These are phyloP conservation scores for Fusarium xyrophilum DNA, from an alignment of 2,329 filamentous ascomycete genomes.

Conservation along the genomic window DNA sequence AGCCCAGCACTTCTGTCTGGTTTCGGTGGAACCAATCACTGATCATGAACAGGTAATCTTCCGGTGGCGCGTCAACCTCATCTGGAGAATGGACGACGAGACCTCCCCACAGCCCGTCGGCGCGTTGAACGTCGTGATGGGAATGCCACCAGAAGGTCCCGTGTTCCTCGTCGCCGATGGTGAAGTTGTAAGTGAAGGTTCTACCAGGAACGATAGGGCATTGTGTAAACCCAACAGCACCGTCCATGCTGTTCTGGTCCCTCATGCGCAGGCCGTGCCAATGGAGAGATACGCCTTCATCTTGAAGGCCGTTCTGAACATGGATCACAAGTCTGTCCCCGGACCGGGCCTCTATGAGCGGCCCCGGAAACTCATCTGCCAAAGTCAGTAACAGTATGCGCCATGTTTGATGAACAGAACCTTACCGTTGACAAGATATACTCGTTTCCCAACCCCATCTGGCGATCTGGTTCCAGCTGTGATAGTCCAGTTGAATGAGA, in stretches of 20 bases:
- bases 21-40: constrained; percentile 2
- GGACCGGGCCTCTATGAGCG: not conserved
- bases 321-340: not conserved
- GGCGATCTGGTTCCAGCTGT: not conserved
- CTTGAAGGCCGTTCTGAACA: not conserved
- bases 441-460: not conserved
- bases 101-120: constrained; percentile 3
- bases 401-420: rapidly evolving
- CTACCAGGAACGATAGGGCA: rapidly evolving
- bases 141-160: constrained; percentile 17
- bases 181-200: not conserved
- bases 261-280: not conserved
- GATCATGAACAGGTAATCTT: not conserved
- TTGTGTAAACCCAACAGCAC: constrained; percentile 6
- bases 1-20: not conserved
- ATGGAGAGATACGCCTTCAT: not conserved
- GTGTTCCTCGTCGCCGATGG: not conserved
- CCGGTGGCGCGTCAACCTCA: rapidly evolving
- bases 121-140: not conserved
- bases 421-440: constrained; percentile 4
- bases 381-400: rapidly evolving
- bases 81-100: not conserved
- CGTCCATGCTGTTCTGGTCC: not conserved
- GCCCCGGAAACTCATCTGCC: not conserved
- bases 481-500: not conserved